These are phyloP conservation scores for Extremus antarcticus DNA, from an alignment of 495 filamentous ascomycete species.

Conservation along the genomic window DNA sequence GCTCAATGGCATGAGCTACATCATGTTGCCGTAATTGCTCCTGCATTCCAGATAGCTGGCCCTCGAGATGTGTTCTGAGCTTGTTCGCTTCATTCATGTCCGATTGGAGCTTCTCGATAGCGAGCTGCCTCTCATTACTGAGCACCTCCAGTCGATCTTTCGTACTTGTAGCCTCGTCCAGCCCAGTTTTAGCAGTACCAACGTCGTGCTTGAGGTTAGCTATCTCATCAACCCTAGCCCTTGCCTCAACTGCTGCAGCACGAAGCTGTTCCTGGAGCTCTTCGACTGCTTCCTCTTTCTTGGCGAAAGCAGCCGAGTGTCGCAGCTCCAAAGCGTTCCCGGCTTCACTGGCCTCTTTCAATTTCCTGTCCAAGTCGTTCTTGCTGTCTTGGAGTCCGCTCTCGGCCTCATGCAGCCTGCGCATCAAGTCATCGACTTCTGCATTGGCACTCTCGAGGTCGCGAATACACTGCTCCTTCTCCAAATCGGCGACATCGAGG, in stretches of 20 bases:
- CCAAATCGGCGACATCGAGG: constrained; percentile 20
- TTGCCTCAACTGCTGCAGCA: neutral
- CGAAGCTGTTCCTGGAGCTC: constrained; percentile 20
- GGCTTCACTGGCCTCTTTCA: neutral
- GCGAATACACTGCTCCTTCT: constrained; percentile 6
- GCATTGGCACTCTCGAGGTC: constrained; percentile 12
- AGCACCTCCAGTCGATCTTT: neutral
- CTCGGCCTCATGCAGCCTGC: constrained; percentile 7
- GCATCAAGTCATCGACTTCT: constrained; percentile 2
- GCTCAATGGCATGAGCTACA: neutral
- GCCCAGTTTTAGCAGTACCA: neutral
- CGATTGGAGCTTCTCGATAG: neutral
- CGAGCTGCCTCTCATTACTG: neutral
- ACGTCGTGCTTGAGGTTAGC: neutral
- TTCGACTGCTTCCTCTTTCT: constrained; percentile 32
- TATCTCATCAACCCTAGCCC: neutral
- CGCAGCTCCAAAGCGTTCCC: constrained; percentile 8
- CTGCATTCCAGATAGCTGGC: neutral
- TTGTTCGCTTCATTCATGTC: neutral
- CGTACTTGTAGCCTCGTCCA: neutral
- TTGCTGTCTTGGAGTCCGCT: constrained; percentile 11
- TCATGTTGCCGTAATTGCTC: neutral
- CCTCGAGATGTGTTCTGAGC: neutral
- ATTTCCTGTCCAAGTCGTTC: neutral
- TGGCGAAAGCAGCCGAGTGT: constrained; percentile 10